A percentile compares a stretch with the other conserved stretches of the same genome.
Conservation (phyloP, 768 basidiomycete genomes). For the Tulasnella sp. region DNA sequence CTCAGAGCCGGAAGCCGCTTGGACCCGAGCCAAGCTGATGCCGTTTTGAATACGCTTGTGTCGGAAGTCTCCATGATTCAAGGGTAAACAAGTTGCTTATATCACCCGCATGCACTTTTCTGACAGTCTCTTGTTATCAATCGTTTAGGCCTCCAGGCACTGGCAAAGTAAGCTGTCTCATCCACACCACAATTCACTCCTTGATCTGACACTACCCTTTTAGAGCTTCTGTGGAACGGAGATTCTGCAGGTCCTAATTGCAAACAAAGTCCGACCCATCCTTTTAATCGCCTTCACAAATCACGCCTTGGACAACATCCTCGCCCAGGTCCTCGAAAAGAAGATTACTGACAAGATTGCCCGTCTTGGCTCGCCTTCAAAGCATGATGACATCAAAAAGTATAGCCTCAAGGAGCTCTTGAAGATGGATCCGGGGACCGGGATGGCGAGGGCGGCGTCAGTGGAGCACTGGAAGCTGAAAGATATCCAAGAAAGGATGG, state of each 20-base stretch:
- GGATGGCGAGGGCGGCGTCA: not conserved
- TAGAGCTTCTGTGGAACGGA: conserved; percentile 62
- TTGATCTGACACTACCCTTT: not conserved
- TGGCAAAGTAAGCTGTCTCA: conserved; percentile 42
- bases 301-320: conserved; percentile 66
- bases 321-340: conserved; percentile 52
- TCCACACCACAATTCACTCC: not conserved
- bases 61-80: conserved; percentile 58
- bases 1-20: conserved; percentile 38
- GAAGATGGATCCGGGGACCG: not conserved
- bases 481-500: too few relatives aligned
- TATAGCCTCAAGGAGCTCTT: not conserved
- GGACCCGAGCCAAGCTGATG: conserved; percentile 61
- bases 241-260: conserved; percentile 51
- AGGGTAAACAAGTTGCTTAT: conserved; percentile 35
- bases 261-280: conserved; percentile 45
- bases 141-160: conserved; percentile 68
- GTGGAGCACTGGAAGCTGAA: not conserved
- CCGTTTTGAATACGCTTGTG: conserved; percentile 49
- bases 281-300: conserved; percentile 59
- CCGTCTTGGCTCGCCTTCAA: conserved; percentile 45
- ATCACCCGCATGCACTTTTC: not conserved
- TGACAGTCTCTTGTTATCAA: conserved; percentile 33
- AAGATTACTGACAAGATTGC: conserved; percentile 52
- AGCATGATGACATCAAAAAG: conserved; percentile 17